Conservation (phyloP, 768 basidiomycete species). For the Serendipita sp. region DNA sequence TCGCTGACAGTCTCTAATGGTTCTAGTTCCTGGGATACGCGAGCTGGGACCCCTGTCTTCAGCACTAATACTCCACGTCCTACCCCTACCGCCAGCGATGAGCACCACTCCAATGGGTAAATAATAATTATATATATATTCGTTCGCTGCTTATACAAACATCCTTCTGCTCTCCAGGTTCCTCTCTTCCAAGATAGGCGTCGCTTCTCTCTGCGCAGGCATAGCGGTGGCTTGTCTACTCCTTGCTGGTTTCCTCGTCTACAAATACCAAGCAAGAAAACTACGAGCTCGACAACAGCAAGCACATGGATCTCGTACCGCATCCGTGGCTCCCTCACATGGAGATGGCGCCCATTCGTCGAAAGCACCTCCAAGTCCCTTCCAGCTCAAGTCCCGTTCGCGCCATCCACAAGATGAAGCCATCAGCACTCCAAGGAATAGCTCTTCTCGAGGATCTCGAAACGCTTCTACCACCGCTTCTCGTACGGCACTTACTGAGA, state of each 20-base stretch:
- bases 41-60: conserved; percentile 10
- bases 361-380: neutral
- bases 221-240: neutral
- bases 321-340: neutral
- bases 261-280: neutral
- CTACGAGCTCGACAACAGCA: neutral
- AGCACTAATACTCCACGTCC: neutral
- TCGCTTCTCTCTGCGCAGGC: neutral
- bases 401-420: neutral
- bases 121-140: neutral
- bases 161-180: neutral
- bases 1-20: neutral
- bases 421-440: neutral
- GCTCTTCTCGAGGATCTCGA: neutral
- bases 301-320: neutral
- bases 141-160: neutral
- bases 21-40: neutral
- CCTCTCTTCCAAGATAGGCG: neutral
- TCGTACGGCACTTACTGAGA: neutral
- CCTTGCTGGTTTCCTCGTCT: neutral
- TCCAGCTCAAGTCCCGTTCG: neutral
- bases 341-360: neutral
- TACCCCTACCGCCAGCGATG: neutral
- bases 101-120: neutral
- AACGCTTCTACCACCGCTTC: neutral